Evolutionary conservation across 768 basidiomycete species (phyloP).

Genomic region (Trametes villosa): DNA sequence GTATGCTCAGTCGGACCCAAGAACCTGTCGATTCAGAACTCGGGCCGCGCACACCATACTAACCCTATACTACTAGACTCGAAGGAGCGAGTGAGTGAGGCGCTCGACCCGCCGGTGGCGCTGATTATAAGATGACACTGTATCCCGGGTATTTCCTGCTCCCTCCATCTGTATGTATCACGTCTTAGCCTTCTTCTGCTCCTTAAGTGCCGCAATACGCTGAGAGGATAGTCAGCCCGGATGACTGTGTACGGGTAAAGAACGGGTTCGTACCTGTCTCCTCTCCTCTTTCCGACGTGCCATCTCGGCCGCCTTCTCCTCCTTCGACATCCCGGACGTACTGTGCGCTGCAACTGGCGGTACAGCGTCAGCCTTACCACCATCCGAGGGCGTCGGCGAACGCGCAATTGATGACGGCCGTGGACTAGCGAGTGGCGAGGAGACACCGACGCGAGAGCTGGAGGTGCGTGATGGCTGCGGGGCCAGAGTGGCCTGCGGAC

Average conservation of each 20-base stretch:
- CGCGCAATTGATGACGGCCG: slow-evolving; percentile 10
- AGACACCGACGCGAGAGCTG: neutral
- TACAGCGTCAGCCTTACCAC: slow-evolving; percentile 17
- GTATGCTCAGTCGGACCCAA: too few species aligned
- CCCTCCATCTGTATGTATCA: slow-evolving; percentile 10
- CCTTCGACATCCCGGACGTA: slow-evolving; percentile 68
- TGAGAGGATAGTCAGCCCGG: slow-evolving; percentile 29
- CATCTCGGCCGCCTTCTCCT: slow-evolving; percentile 95
- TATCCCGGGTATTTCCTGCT: slow-evolving; percentile 13
- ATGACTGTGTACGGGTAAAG: neutral
- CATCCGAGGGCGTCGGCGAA: slow-evolving; percentile 30
- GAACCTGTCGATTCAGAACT: too few species aligned
- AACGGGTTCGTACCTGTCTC: slow-evolving; percentile 63
- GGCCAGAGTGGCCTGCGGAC: slow-evolving; percentile 1
- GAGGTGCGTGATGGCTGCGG: slow-evolving; percentile 13
- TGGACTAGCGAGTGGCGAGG: slow-evolving; percentile 10
- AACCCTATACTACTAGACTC: neutral
- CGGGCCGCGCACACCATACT: too few species aligned
- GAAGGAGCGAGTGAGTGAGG: neutral
- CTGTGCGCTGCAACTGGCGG: slow-evolving; percentile 35
- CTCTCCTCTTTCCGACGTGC: slow-evolving; percentile 89
- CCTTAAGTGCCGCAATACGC: slow-evolving; percentile 82
- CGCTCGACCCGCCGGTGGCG: neutral
- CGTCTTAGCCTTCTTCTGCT: slow-evolving; percentile 65
- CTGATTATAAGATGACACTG: neutral